Evolutionary conservation across 768 basidiomycete genomes (phyloP).

Genomic region (Mycena capillaripes): DNA sequence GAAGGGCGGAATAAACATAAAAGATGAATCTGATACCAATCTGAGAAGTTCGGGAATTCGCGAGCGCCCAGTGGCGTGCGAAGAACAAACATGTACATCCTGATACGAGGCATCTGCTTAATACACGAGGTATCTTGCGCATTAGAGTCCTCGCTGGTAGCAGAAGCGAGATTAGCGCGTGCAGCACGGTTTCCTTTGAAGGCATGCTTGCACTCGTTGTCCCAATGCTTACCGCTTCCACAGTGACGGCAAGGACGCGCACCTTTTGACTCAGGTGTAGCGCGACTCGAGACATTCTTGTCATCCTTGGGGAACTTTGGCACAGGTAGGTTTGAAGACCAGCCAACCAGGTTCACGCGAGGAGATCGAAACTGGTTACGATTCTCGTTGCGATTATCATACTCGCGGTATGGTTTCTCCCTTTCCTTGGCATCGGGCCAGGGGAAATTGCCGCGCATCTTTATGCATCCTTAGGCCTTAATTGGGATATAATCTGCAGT

Average conservation of each 20-base stretch:
- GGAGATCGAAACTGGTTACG: not conserved
- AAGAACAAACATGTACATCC: no score
- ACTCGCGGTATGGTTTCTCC: not conserved
- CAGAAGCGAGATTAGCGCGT: not conserved
- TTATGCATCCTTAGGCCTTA: no score
- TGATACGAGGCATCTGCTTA: no score
- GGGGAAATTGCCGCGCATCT: no score
- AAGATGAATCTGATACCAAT: no score
- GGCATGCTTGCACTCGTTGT: slow-evolving; percentile 48
- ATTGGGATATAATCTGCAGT: no score
- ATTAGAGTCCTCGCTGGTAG: slow-evolving; percentile 26
- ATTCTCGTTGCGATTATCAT: not conserved
- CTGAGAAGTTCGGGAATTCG: no score
- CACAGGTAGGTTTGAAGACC: not conserved
- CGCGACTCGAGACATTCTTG: not conserved
- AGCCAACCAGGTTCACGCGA: slow-evolving; percentile 9
- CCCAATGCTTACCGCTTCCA: slow-evolving; percentile 51
- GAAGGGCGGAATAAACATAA: no score
- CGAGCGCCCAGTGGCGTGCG: no score
- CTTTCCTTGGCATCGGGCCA: no score
- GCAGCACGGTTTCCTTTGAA: slow-evolving; percentile 25
- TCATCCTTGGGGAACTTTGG: slow-evolving; percentile 22
- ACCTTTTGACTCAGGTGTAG: slow-evolving; percentile 33
- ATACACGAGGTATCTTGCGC: no score
- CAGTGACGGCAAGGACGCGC: slow-evolving; percentile 50